Evolutionary conservation across 1,284 basidiomycete species (phyloP), one percentile per base, ranked within the genome.

Genomic region (Polyporus tsugae): DNA sequence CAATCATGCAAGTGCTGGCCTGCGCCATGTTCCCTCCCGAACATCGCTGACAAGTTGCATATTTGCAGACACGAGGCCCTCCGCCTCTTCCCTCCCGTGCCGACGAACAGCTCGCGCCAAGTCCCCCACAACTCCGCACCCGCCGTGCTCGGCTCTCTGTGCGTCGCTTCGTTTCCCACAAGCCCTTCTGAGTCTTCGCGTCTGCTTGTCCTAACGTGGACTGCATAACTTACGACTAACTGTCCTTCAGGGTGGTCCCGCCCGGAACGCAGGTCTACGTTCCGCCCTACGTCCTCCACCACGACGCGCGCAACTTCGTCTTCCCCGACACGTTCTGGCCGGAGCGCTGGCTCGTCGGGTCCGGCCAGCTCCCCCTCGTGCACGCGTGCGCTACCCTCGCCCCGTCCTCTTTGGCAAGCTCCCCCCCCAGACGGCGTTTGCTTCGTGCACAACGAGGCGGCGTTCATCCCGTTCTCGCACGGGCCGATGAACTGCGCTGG

Each of bases 51-150:
- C 33, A n/a, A n/a, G n/a, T 62, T 2, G 36, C 17, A 36, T 1
- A n/a, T 60, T 65, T 71, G 36, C 74, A 91, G 89, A 68, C 87
- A 89, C 53, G 89, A 91, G 75, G 76, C 83, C 0, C 73, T 91
- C 52, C 81, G 90, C 57, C 77, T 91, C 42, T 82, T 82, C 53
- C 87, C 89, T 19, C 81, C 88, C 15, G 79, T 89, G 13, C 81
- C 84, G 13, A 85, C 52, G 13, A 53, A 10, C 29, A 33, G 10
- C 52, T 1, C 52, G 62, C 83, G 90, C 58, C 79, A 82, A n/a
- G 80, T 77, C 0, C 67, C 63, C 10, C 52, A n/a, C n/a, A 17
- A 49, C 46, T 22, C 19, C 75, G 59, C 19, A 1, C 74, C 75
- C 11, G 59, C 63, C 38, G 46, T 67, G 15, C 36, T 78, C 25